Percentiles rank a stretch among this genome's conserved stretches.
phyloP scores from a whole-genome alignment of 2,329 filamentous ascomycete genomes.

The Ciborinia camelliae region DNA sequence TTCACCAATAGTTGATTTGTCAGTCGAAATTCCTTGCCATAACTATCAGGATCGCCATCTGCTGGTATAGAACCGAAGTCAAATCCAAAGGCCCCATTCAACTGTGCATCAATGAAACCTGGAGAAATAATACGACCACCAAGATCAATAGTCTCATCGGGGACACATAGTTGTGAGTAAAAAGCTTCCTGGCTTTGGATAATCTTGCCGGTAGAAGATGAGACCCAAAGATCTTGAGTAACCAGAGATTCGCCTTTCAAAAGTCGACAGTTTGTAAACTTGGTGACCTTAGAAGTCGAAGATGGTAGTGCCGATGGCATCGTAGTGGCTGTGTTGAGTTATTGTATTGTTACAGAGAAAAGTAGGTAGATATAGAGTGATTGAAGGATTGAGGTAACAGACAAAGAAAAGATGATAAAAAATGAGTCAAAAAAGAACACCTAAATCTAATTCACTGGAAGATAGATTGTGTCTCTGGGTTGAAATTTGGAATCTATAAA shows the following conservation, averaged over 20 bases:
- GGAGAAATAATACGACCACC: conserved; percentile 79
- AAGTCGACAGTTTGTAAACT: conserved; percentile 84
- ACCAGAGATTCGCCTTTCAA: conserved; percentile 65
- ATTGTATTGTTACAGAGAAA: background rate
- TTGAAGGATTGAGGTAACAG: background rate
- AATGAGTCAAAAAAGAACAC: background rate
- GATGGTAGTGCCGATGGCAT: conserved; percentile 38
- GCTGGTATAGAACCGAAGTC: conserved; percentile 80
- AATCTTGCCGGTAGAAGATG: conserved; percentile 76
- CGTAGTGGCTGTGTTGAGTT: conserved; percentile 37
- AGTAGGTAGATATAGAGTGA: background rate
- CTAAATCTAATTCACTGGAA: conserved; percentile 8
- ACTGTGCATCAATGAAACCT: conserved; percentile 85
- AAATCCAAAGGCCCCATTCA: conserved; percentile 90
- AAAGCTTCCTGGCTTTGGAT: conserved; percentile 65
- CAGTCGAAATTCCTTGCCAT: conserved; percentile 67
- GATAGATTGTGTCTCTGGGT: background rate
- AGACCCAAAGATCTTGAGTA: conserved; percentile 83
- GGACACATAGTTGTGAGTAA: conserved; percentile 65
- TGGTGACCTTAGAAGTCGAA: conserved; percentile 61
- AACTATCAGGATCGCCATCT: conserved; percentile 62
- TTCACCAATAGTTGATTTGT: conserved; percentile 69
- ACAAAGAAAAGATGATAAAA: conserved; percentile 7
- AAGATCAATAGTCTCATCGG: conserved; percentile 75
- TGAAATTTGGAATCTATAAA: background rate